Evolutionary conservation across 2,329 filamentous ascomycete genomes (phyloP).

Genomic region (Celoporthe dispersa): DNA sequence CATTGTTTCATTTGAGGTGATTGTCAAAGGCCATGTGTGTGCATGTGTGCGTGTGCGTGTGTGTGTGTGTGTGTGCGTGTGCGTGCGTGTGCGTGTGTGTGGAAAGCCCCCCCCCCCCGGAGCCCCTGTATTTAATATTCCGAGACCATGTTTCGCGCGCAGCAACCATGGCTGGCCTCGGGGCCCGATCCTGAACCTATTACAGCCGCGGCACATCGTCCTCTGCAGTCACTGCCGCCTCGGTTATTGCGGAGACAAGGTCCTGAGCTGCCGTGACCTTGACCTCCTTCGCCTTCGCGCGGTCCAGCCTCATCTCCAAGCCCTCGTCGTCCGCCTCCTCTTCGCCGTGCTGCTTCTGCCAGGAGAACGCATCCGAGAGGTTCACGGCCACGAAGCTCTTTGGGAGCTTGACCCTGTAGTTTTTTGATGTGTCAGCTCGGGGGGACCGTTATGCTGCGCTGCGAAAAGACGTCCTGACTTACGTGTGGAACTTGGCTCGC

Average conservation of each 20-base stretch:
- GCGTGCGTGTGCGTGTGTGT: too few relatives aligned
- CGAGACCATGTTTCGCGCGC: too few relatives aligned
- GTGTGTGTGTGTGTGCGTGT: too few relatives aligned
- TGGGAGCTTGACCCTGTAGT: conserved; percentile 64
- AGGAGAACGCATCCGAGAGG: conserved; percentile 64
- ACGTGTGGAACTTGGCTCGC: conserved; percentile 93
- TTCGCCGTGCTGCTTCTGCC: conserved; percentile 57
- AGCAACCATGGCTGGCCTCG: background rate
- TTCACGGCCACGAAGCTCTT: conserved; percentile 70
- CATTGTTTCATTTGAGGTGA: background rate
- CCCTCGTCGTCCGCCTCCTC: conserved; percentile 26
- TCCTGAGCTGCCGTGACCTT: conserved; percentile 10
- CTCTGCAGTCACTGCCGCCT: conserved; percentile 19
- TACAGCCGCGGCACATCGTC: conserved; percentile 13
- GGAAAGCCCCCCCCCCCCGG: background rate
- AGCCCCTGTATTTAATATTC: too few relatives aligned
- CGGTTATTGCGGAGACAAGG: conserved; percentile 11
- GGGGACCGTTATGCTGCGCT: background rate
- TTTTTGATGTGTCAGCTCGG: background rate
- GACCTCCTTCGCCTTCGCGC: conserved; percentile 13
- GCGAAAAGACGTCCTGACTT: conserved; percentile 45
- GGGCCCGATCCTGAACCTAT: background rate
- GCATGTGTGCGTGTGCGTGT: background rate
- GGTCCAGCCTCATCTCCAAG: conserved; percentile 51
- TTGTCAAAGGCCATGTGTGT: background rate